Conservation (phyloP, 202 grass and related monocot species). For the Alloteropsis angusta region DNA sequence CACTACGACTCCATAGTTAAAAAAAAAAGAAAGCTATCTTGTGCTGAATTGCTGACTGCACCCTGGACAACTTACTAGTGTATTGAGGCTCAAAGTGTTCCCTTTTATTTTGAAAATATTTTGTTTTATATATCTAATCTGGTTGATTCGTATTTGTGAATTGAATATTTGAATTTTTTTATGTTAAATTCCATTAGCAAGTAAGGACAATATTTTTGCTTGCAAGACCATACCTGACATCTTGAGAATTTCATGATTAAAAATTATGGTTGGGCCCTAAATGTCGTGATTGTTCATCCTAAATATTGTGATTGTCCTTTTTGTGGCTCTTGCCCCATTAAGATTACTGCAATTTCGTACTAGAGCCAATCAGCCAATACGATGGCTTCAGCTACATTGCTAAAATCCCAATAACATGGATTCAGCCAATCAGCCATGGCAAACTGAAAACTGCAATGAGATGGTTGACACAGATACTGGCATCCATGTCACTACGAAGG, state of each 20-base stretch:
- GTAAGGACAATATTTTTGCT: neutral
- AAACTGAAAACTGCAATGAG: neutral
- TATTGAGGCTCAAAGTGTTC: neutral
- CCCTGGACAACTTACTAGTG: neutral
- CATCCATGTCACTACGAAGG: neutral
- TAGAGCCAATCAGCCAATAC: neutral
- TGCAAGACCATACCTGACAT: neutral
- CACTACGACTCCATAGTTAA: neutral
- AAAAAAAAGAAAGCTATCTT: neutral
- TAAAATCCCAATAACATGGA: neutral
- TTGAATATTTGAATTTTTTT: neutral
- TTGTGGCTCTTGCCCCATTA: neutral
- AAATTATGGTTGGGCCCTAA: neutral
- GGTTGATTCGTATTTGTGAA: neutral
- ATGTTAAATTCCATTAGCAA: neutral
- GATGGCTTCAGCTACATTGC: no score
- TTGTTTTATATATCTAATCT: neutral
- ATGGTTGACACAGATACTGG: neutral
- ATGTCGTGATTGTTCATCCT: neutral
- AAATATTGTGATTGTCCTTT: neutral
- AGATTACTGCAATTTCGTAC: neutral
- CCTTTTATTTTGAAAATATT: neutral
- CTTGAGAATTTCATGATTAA: neutral
- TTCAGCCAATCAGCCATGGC: neutral
- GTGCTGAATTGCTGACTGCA: neutral